These are phyloP conservation scores for Aspergillus spinulosporus DNA, from an alignment of 2,329 filamentous ascomycete genomes.

Conservation along the genomic window DNA sequence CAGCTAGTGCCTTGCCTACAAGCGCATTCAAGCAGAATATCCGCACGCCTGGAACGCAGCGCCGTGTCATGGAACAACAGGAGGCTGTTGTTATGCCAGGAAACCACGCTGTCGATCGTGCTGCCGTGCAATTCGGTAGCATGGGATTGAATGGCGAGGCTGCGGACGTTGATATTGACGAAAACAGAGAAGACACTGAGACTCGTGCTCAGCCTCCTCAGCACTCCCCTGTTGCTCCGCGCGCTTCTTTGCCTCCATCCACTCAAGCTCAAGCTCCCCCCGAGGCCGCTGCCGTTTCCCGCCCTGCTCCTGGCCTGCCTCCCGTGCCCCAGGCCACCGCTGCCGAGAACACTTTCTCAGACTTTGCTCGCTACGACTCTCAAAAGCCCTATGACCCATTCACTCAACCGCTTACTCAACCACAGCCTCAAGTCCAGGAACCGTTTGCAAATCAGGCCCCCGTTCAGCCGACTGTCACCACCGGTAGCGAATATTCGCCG, in stretches of 20 bases:
- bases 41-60: constrained; percentile 77
- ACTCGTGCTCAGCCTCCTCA: constrained; percentile 90
- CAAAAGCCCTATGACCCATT: constrained; percentile 91
- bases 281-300: constrained; percentile 50
- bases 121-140: constrained; percentile 93
- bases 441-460: constrained; percentile 57
- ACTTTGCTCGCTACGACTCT: constrained; percentile 56
- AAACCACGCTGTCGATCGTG: constrained; percentile 89
- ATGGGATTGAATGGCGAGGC: constrained; percentile 78
- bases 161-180: constrained; percentile 70
- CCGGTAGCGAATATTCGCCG: constrained; percentile 73
- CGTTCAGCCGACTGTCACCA: constrained; percentile 56
- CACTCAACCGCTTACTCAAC: constrained; percentile 66
- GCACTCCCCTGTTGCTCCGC: constrained; percentile 84
- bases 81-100: constrained; percentile 98
- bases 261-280: constrained; percentile 40
- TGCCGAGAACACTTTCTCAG: constrained; percentile 49
- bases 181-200: constrained; percentile 91
- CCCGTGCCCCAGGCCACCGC: constrained; percentile 58
- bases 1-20: constrained; percentile 73
- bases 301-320: constrained; percentile 63
- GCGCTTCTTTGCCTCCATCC: constrained; percentile 78
- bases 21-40: constrained; percentile 73
- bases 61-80: constrained; percentile 88
- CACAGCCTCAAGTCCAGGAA: constrained; percentile 65